Evolutionary conservation across 495 filamentous ascomycete genomes (phyloP).

Genomic region (Cercophora newfieldiana): DNA sequence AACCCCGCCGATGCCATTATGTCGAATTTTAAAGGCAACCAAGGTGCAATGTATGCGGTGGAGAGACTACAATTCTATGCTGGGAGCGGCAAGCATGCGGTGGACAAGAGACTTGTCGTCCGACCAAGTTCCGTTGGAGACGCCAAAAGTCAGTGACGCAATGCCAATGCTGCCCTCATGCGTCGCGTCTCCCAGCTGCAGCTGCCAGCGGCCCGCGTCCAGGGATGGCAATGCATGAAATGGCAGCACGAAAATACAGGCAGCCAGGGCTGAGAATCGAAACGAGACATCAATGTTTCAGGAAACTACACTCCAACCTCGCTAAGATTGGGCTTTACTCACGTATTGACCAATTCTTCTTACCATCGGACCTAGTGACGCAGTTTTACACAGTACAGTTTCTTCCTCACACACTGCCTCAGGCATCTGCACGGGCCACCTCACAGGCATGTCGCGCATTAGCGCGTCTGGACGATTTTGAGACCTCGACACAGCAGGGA

Average conservation of each 20-base stretch:
- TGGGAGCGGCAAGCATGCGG: not conserved
- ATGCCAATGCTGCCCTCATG: slow-evolving; percentile 17
- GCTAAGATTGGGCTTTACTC: too few species aligned
- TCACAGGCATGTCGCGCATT: not conserved
- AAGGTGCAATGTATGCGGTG: not conserved
- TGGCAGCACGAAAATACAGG: too few species aligned
- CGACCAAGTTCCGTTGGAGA: not conserved
- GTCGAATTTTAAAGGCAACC: too few species aligned
- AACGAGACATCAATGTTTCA: too few species aligned
- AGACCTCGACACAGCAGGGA: not conserved
- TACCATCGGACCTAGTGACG: too few species aligned
- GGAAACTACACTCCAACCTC: too few species aligned
- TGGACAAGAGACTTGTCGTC: not conserved
- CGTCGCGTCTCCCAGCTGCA: slow-evolving; percentile 7
- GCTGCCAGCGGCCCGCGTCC: slow-evolving; percentile 22
- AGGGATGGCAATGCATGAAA: too few species aligned
- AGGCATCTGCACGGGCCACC: not conserved
- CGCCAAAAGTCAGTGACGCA: slow-evolving; percentile 28
- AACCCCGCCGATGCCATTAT: slow-evolving; percentile 61
- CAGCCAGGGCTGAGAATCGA: too few species aligned
- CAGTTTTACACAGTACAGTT: too few species aligned
- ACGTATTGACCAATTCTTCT: too few species aligned
- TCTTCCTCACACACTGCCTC: not conserved
- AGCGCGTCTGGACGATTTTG: not conserved
- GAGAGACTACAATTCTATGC: not conserved